Evolutionary conservation across 176 grass and related monocot genomes (phyloP).

Genomic region (Carex pumila): DNA sequence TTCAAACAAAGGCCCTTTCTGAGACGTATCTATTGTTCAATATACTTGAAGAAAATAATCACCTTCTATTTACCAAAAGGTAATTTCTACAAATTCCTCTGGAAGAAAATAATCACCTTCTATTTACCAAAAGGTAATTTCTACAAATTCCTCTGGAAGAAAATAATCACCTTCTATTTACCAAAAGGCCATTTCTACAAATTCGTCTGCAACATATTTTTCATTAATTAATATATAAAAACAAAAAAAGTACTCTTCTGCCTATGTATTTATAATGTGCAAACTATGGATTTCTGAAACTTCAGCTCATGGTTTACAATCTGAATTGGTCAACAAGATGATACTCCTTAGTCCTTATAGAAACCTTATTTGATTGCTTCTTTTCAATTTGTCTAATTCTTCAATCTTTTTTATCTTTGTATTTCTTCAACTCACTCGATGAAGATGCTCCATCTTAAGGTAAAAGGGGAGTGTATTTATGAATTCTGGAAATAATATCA

Average conservation of each 20-base stretch:
- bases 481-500: not conserved
- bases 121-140: not conserved
- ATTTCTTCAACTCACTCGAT: not conserved
- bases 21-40: not conserved
- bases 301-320: not conserved
- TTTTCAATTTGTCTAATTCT: not conserved
- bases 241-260: not conserved
- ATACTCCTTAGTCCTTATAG: not conserved
- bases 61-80: too few species aligned
- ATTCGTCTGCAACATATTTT: not conserved
- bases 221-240: not conserved
- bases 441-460: not conserved
- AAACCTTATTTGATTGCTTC: not conserved
- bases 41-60: not conserved
- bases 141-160: not conserved
- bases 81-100: too few species aligned
- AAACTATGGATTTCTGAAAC: not conserved
- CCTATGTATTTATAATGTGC: not conserved
- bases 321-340: not conserved
- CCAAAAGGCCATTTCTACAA: not conserved
- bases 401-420: not conserved
- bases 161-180: not conserved
- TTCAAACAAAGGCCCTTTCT: not conserved
- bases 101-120: not conserved
- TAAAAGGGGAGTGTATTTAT: not conserved